Percentiles rank a stretch among this genome's conserved stretches.
phyloP scores from a whole-genome alignment of 139 green algal species.

The Picochlorum sp. region DNA sequence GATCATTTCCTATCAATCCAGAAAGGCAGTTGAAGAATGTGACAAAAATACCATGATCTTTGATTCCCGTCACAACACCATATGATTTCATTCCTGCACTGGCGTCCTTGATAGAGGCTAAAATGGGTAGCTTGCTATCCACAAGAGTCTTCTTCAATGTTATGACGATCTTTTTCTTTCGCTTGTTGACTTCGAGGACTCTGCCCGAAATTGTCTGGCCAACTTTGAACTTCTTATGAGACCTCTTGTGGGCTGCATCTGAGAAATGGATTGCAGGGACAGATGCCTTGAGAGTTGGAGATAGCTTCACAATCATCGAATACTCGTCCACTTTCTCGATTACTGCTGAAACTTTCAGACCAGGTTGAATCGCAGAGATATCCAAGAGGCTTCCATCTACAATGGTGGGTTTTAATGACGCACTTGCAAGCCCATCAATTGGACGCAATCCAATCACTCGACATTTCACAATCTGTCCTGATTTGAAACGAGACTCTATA shows the following conservation, averaged over 20 bases:
- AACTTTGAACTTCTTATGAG: conserved; percentile 37
- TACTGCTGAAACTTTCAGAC: conserved; percentile 47
- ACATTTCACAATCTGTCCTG: conserved; percentile 42
- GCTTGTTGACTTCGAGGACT: conserved; percentile 54
- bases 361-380: conserved; percentile 32
- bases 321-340: conserved; percentile 45
- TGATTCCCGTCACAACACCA: conserved; percentile 74
- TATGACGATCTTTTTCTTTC: conserved; percentile 40
- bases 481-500: conserved; percentile 38
- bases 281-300: conserved; percentile 42
- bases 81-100: conserved; percentile 53
- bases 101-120: conserved; percentile 32
- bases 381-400: conserved; percentile 29
- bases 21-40: conserved; percentile 52
- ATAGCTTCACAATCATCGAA: conserved; percentile 49
- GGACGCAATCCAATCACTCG: conserved; percentile 74
- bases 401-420: conserved; percentile 48
- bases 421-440: conserved; percentile 69
- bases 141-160: conserved; percentile 80
- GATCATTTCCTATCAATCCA: conserved; percentile 35
- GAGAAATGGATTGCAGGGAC: conserved; percentile 45
- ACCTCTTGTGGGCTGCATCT: conserved; percentile 28
- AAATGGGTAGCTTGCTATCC: conserved; percentile 50
- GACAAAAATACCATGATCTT: conserved; percentile 80
- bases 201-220: conserved; percentile 47